Percentiles rank a stretch among this genome's conserved stretches.
These are phyloP conservation scores for Galerina sulciceps DNA, from an alignment of 768 basidiomycete species.

Conservation along the genomic window DNA sequence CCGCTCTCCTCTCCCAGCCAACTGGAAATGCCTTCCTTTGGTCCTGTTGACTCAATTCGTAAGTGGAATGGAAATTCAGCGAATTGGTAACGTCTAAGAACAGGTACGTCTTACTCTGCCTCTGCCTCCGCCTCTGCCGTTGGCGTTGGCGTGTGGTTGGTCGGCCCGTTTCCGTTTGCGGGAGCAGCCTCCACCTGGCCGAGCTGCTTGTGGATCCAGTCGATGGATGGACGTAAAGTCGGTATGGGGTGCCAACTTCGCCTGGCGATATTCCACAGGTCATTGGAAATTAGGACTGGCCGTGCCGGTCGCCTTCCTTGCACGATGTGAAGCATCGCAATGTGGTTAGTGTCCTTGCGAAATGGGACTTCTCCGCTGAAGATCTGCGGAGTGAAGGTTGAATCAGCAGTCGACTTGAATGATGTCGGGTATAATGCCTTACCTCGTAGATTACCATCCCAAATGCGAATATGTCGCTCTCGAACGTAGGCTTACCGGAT, in stretches of 20 bases:
- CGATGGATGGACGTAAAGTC: slow-evolving; percentile 10
- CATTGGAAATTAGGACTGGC: slow-evolving; percentile 4
- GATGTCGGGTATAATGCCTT: not conserved
- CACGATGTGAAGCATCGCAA: slow-evolving; percentile 13
- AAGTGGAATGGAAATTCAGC: slow-evolving; percentile 7
- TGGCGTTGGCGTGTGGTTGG: not conserved
- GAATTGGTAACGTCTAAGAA: not conserved
- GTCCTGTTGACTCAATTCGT: slow-evolving; percentile 26
- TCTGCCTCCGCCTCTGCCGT: too few species aligned
- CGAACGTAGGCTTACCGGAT: slow-evolving; percentile 22
- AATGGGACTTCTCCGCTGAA: slow-evolving; percentile 17
- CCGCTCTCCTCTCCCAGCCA: not conserved
- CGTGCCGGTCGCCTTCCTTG: slow-evolving; percentile 13
- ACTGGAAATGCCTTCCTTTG: slow-evolving; percentile 16
- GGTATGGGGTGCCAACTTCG: slow-evolving; percentile 15
- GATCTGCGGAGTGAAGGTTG: slow-evolving; percentile 6
- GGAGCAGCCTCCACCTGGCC: too few species aligned
- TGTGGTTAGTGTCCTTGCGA: slow-evolving; percentile 4
- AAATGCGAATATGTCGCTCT: slow-evolving; percentile 33
- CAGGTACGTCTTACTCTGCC: slow-evolving; percentile 10
- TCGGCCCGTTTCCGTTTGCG: not conserved
- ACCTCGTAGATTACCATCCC: slow-evolving; percentile 32
- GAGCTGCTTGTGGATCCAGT: not conserved
- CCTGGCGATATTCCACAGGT: slow-evolving; percentile 8
- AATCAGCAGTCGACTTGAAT: not conserved